Conservation (phyloP, 768 basidiomycete species). For the Auriscalpium vulgare region DNA sequence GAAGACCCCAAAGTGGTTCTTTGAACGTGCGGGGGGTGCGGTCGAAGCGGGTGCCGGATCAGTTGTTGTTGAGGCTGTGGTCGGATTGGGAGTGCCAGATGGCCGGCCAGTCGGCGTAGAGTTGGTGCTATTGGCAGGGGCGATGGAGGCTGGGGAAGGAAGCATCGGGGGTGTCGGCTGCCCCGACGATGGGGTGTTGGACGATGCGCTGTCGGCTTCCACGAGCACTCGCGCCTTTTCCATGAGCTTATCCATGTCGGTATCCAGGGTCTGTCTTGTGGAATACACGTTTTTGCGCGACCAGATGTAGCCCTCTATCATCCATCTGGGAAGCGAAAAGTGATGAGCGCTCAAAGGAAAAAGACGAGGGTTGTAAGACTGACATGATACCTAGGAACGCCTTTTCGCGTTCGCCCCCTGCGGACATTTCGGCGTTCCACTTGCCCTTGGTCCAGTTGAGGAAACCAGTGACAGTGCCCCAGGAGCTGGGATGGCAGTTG, state of each 20-base stretch:
- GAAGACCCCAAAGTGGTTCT: constrained; percentile 12
- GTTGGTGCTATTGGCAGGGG: constrained; percentile 60
- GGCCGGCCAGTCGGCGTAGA: constrained; percentile 66
- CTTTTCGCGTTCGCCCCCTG: constrained; percentile 37
- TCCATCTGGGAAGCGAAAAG: constrained; percentile 40
- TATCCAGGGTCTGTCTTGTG: constrained; percentile 22
- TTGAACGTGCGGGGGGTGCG: constrained; percentile 19
- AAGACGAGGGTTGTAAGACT: constrained; percentile 25
- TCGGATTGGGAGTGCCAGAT: constrained; percentile 43
- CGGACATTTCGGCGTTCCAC: constrained; percentile 40
- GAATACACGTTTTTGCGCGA: constrained; percentile 40
- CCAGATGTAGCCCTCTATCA: constrained; percentile 74
- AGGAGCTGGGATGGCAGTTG: constrained; percentile 50
- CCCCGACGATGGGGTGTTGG: constrained; percentile 11
- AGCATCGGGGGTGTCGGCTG: constrained; percentile 60
- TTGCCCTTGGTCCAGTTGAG: constrained; percentile 67
- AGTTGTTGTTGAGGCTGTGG: constrained; percentile 16
- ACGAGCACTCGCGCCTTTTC: constrained; percentile 14
- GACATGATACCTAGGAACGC: constrained; percentile 78
- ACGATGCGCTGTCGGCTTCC: constrained; percentile 11
- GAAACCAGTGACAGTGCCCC: constrained; percentile 63
- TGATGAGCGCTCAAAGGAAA: constrained; percentile 24
- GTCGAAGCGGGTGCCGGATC: constrained; percentile 18
- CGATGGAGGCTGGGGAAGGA: constrained; percentile 69
- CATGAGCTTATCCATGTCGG: constrained; percentile 14